Evolutionary conservation across 1,139 yeast genomes (phyloP), one percentile per base, ranked within the genome.

Genomic region (Lodderomyces pseudojiufengensis): DNA sequence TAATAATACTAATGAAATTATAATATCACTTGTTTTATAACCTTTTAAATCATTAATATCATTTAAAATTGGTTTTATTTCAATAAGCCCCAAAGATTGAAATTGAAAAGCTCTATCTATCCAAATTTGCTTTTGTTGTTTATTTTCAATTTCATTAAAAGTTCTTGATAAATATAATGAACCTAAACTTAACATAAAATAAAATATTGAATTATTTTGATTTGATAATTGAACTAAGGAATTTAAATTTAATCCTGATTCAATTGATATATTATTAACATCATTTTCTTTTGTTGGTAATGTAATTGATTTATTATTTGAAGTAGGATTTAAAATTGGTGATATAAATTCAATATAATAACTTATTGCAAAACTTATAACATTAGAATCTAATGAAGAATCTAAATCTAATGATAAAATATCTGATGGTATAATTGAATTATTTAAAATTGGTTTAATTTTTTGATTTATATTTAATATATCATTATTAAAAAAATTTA

Each of bases 261-360:
- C 60, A 9, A 56, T 47, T 9, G 31, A 23, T 10, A 23, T 24
- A 22, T 39, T 37, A 29, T 43, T 27, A 5, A 15, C 24, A 8
- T 35, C 39, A 12, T 11, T 9, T 29, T 43, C 18, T 10, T 15
- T 18, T 26, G 29, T 26, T 37, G 24, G 11, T n/a, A 9, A 4
- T 7, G 11, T 16, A 6, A 9, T 45, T 18, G 20, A 5, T 18
- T 18, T 18, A 7, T 18, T 18, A 18, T 18, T 18, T 7, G 20
- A 56, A 12, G 54, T 42, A 11, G 63, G 63, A 38, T 55, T 54
- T 29, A 58, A 49, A 14, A 58, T 56, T 3, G 63, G 63, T 3
- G 59, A 53, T 12, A 58, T 49, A 35, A 52, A 56, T 25, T 50
- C 46, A 23, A 57, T 47, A 39, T 57, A 59, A 44, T 55, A 59